Base-by-base conservation (phyloP, 2,329 filamentous ascomycete species). In the Hyphodiscus sp. region DNA sequence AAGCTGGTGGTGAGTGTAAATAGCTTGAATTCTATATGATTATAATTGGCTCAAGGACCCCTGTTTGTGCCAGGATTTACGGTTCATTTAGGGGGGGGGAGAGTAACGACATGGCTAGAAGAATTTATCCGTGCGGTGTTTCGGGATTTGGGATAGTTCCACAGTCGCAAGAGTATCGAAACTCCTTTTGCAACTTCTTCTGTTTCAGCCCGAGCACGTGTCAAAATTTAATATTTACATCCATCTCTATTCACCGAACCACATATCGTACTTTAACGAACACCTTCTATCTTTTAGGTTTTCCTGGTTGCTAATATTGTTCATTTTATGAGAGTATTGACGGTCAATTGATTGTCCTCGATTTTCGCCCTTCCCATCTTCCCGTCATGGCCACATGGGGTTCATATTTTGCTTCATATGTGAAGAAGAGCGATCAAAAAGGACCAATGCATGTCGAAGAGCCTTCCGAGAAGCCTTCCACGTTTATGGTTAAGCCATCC, bases 301-400 rank as follows among this genome's bases (percentile, higher is more conserved):
- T n/a, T 6, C 11, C 33, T 38, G 11, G 33, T 10, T 38, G 33
- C 33, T 38, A 13, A 38, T 6, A 38, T 15, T 38, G 11, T 13
- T 38, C 16, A 15, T 10, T 5, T 10, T 38, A 10, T 38, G 33
- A n/a, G 11, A 15, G 33, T n/a, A 5, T 15, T n/a, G 4, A 13
- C 33, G 33, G 13, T 38, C 11, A 13, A n/a, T 10, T 38, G 33
- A 38, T 38, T 38, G 2, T 38, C 4, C 16, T n/a, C 41, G 20
- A 26, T 26, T 26, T 26, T 19, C 10, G 42, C 29, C 47, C 47
- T 43, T 45, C 9, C n/a, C n/a, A n/a, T 19, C 23, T 45, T 33
- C 7, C 29, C 29, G 33, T 38, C 33, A 52, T 52, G 50, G 43
- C 50, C 13, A 52, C 43, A 18, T 52, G 50, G 50, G 50, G 50